Evolutionary conservation across 2,329 filamentous ascomycete species (phyloP).

Genomic region (Paraphoma sp.): DNA sequence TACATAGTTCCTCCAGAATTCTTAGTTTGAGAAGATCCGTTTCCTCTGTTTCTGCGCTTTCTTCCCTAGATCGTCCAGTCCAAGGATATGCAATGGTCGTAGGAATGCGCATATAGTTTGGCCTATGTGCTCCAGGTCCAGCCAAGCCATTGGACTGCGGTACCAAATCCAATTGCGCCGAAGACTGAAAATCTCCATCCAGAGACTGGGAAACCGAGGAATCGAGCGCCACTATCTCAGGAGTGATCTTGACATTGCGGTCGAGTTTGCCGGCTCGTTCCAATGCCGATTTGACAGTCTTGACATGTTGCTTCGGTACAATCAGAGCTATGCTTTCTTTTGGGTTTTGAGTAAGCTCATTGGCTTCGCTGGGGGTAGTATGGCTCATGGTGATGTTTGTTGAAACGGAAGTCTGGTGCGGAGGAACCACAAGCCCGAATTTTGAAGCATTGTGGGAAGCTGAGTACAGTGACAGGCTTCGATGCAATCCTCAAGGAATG

Average conservation of each 20-base stretch:
- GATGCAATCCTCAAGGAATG: too few species aligned
- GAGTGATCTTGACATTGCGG: slow-evolving; percentile 34
- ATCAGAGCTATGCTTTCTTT: slow-evolving; percentile 18
- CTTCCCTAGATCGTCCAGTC: background rate
- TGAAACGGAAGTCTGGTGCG: background rate
- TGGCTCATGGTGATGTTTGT: background rate
- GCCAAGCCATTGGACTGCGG: too few species aligned
- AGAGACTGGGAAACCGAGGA: background rate
- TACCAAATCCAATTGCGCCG: too few species aligned
- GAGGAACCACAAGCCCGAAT: too few species aligned
- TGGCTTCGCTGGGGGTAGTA: background rate
- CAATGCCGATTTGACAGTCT: slow-evolving; percentile 48
- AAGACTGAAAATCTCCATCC: background rate
- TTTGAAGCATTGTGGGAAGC: too few species aligned
- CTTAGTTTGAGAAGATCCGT: background rate
- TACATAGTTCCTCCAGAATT: background rate
- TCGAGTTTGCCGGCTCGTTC: slow-evolving; percentile 39
- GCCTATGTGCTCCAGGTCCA: too few species aligned
- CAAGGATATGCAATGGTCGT: slow-evolving; percentile 17
- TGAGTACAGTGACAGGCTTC: too few species aligned
- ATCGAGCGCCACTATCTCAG: slow-evolving; percentile 4
- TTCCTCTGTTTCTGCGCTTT: background rate
- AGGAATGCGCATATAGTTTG: slow-evolving; percentile 22
- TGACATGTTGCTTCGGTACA: slow-evolving; percentile 45
- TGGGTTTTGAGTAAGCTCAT: background rate